Evolutionary conservation across 1,284 basidiomycete genomes (phyloP), one percentile per base, ranked within the genome.

Genomic region (Trichosporon coremiiforme): DNA sequence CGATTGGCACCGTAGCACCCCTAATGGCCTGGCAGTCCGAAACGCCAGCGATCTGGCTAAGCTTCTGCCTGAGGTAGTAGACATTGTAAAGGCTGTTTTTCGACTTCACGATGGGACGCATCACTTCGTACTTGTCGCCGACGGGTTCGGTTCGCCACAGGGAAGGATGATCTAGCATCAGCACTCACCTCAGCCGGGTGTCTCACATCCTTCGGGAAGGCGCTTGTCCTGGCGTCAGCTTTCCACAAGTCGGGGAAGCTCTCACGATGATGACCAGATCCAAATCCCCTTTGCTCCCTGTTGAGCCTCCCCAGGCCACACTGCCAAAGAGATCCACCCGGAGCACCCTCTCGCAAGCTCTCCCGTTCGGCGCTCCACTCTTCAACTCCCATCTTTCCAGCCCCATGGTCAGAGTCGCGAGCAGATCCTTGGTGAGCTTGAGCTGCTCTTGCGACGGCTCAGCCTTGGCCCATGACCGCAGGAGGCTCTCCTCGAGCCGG

Each of bases 261-360:
- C 78, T 74, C 67, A 79, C 80, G 50, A 80, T 63, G 33, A 82
- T 72, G 13, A 82, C 78, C 22, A 84, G 64, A 72, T 84, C 83
- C 22, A 84, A 62, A 72, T 84, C 83, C 4, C 77, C 78, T 10
- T 75, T 74, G 31, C 69, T 64, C 4, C 80, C 79, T 0, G 79
- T 81, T 60, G 78, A 75, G 2, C 83, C 83, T 13, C 80, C 81
- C 83, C 83, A 84, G 33, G 79, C 80, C 15, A 81, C 78, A 71
- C 82, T 83, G n/a, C 83, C 83, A 74, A 83, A 83, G 10, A 80
- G 78, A 65, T 84, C 83, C 9, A 84, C 79, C n/a, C 75, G 71
- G 68, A 80, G 45, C 81, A 65, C 10, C 67, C 53, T 66, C 17
- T 45, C 41, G n/a, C 17, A n/a, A 4, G 67, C 5, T 36, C 64